These are phyloP conservation scores for Arachnomyces sp. DNA, from an alignment of 2,329 filamentous ascomycete genomes.

Conservation along the genomic window DNA sequence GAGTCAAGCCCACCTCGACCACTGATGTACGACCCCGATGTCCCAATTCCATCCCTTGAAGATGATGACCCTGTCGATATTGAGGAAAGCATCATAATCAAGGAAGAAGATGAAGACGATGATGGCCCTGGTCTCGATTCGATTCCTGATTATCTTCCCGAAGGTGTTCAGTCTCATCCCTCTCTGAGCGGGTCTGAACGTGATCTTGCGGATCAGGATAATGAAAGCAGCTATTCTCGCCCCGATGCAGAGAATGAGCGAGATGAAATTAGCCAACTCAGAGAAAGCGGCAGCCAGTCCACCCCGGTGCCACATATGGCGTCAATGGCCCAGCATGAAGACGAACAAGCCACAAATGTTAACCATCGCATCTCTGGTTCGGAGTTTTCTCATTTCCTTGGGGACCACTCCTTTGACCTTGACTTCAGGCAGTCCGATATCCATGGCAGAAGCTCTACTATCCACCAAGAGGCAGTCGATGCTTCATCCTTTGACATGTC, in stretches of 20 bases:
- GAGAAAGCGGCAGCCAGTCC: slow-evolving; percentile 20
- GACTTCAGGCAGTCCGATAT: slow-evolving; percentile 47
- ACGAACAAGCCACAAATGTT: slow-evolving; percentile 18
- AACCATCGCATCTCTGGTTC: slow-evolving; percentile 36
- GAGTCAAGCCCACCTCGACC: slow-evolving; percentile 52
- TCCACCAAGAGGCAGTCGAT: slow-evolving; percentile 16
- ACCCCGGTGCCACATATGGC: slow-evolving; percentile 23
- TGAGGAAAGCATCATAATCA: slow-evolving; percentile 57
- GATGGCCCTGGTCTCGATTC: slow-evolving; percentile 57
- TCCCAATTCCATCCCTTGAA: slow-evolving; percentile 82
- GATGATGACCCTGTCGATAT: slow-evolving; percentile 47
- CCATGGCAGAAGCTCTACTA: slow-evolving; percentile 33
- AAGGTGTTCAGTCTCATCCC: slow-evolving; percentile 30
- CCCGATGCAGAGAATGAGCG: slow-evolving; percentile 26
- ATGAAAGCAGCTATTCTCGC: slow-evolving; percentile 52
- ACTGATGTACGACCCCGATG: slow-evolving; percentile 69
- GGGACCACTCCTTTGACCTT: slow-evolving; percentile 30
- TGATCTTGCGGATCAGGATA: slow-evolving; percentile 41
- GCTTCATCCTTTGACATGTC: slow-evolving; percentile 23
- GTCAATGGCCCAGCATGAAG: slow-evolving; percentile 27
- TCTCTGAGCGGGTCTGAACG: slow-evolving; percentile 22
- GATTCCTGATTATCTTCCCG: slow-evolving; percentile 58
- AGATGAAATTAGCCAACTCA: too few relatives aligned
- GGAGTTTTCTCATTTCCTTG: slow-evolving; percentile 39
- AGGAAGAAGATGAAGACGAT: slow-evolving; percentile 47